These are phyloP conservation scores for Neurospora intermedia DNA, from an alignment of 495 filamentous ascomycete genomes.

Conservation along the genomic window DNA sequence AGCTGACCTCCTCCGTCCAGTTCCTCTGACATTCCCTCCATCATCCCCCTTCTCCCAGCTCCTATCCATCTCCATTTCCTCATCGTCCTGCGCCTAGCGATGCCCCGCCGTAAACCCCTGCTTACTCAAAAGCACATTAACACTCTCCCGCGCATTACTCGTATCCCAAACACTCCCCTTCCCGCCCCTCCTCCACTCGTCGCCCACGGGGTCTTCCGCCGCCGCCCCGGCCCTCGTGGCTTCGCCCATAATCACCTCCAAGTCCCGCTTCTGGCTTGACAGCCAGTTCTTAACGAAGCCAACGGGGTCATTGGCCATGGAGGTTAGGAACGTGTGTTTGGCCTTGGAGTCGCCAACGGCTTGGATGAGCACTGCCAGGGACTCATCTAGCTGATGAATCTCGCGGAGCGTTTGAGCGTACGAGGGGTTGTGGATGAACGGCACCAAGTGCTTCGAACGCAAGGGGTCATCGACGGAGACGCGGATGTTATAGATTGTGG, in stretches of 20 bases:
- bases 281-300: conserved; percentile 76
- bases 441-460: conserved; percentile 46
- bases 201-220: conserved; percentile 45
- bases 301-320: conserved; percentile 68
- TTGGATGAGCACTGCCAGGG: conserved; percentile 69
- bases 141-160: conserved; percentile 44
- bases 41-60: no score
- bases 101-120: conserved; percentile 8
- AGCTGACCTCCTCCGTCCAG: neutral
- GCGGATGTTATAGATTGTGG: conserved; percentile 80
- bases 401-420: conserved; percentile 55
- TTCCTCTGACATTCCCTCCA: neutral
- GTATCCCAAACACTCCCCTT: conserved; percentile 41
- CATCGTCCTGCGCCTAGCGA: conserved; percentile 1
- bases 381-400: conserved; percentile 65
- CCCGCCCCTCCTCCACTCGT: conserved; percentile 47
- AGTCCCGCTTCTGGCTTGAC: conserved; percentile 75
- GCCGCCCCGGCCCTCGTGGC: conserved; percentile 45
- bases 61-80: neutral
- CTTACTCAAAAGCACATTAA: conserved; percentile 41
- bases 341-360: conserved; percentile 68
- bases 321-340: conserved; percentile 72
- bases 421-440: conserved; percentile 46
- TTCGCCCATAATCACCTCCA: conserved; percentile 85
- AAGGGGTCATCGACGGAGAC: conserved; percentile 80